Evolutionary conservation across 1,284 basidiomycete genomes (phyloP), one percentile per base, ranked within the genome.

Genomic region (Ganoderma meredithae): DNA sequence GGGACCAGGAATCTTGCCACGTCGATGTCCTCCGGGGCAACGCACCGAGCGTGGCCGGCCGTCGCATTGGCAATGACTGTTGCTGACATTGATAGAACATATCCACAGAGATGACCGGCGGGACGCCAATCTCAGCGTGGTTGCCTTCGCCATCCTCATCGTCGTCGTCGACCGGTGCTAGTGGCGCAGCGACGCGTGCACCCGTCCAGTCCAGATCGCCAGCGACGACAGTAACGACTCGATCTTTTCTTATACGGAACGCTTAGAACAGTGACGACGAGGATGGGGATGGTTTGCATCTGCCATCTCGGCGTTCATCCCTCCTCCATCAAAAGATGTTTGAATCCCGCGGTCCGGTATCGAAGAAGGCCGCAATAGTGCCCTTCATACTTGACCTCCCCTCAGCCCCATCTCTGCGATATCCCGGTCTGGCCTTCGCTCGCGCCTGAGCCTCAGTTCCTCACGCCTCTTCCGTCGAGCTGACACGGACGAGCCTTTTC

Each of bases 301-400:
- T 71, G 63, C 69, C 69, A 69, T 72, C 74, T 71, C 74, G 73
- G 73, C 72, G 71, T 66, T 67, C 74, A 22, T 71, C 73, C 68
- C 63, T 71, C 74, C 75, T 74, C 69, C 75, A 78, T 75, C 74
- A 77, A 72, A 74, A 75, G 73, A 71, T 72, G 72, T 72, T 49
- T 49, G 47, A 49, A 49, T 49, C 65, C 56, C 63, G 74, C 75
- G 77, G 74, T 69, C 75, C 73, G 73, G 76, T 71, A 69, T 66
- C 70, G 66, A 68, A 69, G 59, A 62, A 62, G 61, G 33, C 61
- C 61, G 61, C 65, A 22, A 66, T 75, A 25, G 71, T 75, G 33
- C 74, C 76, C 58, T 69, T 76, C 65, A 64, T 70, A 69, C 74
- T 76, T 65, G 70, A 74, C 68, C 71, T 65, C 64, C 69, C 64